These are phyloP conservation scores for Ilex paraguariensis DNA, from an alignment of 305 asterid genomes.

Conservation along the genomic window DNA sequence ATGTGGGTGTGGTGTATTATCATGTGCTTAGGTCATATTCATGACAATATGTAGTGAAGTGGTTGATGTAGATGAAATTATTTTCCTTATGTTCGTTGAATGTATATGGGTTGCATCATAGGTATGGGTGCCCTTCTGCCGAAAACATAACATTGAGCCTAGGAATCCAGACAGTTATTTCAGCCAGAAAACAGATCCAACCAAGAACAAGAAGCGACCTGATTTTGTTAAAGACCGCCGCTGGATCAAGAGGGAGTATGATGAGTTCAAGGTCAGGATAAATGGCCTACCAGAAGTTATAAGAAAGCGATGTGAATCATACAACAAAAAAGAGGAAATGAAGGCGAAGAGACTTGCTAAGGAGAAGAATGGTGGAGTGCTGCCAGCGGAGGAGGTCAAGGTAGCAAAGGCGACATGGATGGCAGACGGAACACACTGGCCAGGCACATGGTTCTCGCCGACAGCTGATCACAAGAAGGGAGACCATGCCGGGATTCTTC, in stretches of 20 bases:
- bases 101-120: constrained; percentile 9
- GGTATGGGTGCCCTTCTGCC: constrained; percentile 97
- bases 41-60: no score
- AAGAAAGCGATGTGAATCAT: constrained; percentile 60
- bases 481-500: constrained; percentile 91
- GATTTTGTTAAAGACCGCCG: constrained; percentile 95
- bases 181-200: constrained; percentile 73
- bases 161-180: constrained; percentile 97
- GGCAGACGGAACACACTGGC: constrained; percentile 99
- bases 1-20: no score
- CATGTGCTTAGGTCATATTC: no score
- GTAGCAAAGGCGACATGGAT: constrained; percentile 77
- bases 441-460: constrained; percentile 77
- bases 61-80: no score
- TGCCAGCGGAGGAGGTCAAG: constrained; percentile 35
- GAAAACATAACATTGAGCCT: constrained; percentile 88
- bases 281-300: constrained; percentile 80
- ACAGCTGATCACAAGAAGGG: constrained; percentile 74
- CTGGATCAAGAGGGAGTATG: constrained; percentile 97
- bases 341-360: constrained; percentile 41
- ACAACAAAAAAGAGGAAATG: constrained; percentile 53
- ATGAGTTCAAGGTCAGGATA: constrained; percentile 91
- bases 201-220: constrained; percentile 67
- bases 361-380: constrained; percentile 46
- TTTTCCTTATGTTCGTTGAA: no score